Evolutionary conservation across 176 grass and related monocot species (phyloP), one percentile per base, ranked within the genome.

Genomic region (Neostapfia colusana): DNA sequence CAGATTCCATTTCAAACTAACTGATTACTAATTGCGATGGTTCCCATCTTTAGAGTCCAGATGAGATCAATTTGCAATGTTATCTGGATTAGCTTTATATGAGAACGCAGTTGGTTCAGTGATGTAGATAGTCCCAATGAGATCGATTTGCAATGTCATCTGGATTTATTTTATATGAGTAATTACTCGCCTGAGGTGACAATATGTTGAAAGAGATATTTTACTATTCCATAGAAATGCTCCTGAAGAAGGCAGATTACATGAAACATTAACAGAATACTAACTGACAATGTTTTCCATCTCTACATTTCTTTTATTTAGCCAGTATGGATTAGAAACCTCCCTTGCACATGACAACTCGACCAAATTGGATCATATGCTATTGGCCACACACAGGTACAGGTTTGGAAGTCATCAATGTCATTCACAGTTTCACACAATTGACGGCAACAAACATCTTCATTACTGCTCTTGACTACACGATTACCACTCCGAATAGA

Each of bases 341-440:
- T 20, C 51, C 20, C 66, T 77, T 50, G 15, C 21, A 38, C 11
- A 67, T 9, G 10, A 45, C 31, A 21, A 42, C 13, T n/a, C 48
- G 50, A 53, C 65, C 12, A 77, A 14, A 6, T 69, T 23, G 18
- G 34, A 54, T 4, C 17, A 71, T 18, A 11, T 27, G 23, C 20
- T 57, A 8, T 9, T 36, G 9, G 20, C 10, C 6, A 9, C 39
- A 31, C 3, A 3, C 10, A 37, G 23, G 35, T 31, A 31, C 31
- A 31, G 31, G 31, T 20, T 4, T 11, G 46, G n/a, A 44, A 15
- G 16, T 9, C 17, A 42, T 10, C 17, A 51, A 54, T 31, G 16
- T 3, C 0, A 7, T 78, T 84, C 56, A n/a, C n/a, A n/a, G n/a
- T n/a, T n/a, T n/a, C n/a, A 50, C 55, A 51, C 16, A 10, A 83